Percentiles rank a stretch among this genome's conserved stretches.
Conservation (phyloP, 306 rosid species). For the Alnus rubra region DNA sequence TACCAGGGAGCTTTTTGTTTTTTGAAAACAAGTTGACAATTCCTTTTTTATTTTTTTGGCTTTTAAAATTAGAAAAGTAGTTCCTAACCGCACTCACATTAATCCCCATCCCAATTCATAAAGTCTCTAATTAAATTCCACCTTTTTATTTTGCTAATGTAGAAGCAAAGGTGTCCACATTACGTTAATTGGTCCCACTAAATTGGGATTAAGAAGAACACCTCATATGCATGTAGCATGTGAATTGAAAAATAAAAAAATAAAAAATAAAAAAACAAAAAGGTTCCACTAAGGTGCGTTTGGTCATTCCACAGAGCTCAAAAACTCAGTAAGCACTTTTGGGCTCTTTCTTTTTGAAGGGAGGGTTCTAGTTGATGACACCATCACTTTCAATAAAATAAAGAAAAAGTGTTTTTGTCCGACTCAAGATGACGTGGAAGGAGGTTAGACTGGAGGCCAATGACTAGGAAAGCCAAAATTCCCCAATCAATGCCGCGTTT, state of each 20-base stretch:
- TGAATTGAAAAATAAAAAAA: slow-evolving; percentile 10
- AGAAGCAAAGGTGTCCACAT: slow-evolving; percentile 33
- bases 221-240: slow-evolving; percentile 16
- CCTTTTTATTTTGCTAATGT: slow-evolving; percentile 24
- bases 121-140: slow-evolving; percentile 26
- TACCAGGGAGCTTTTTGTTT: too few species aligned
- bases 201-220: not conserved
- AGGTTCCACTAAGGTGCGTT: slow-evolving; percentile 22
- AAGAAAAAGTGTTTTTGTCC: slow-evolving; percentile 49
- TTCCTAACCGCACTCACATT: not conserved
- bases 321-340: slow-evolving; percentile 42
- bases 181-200: slow-evolving; percentile 28
- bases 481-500: slow-evolving; percentile 19
- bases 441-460: slow-evolving; percentile 21
- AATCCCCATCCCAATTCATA: slow-evolving; percentile 8
- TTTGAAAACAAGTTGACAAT: too few species aligned
- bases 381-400: slow-evolving; percentile 27
- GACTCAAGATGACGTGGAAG: slow-evolving; percentile 53
- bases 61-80: too few species aligned
- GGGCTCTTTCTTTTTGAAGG: slow-evolving; percentile 19
- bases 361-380: slow-evolving; percentile 47
- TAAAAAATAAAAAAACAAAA: not conserved
- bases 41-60: too few species aligned
- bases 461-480: slow-evolving; percentile 21
- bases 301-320: slow-evolving; percentile 18